phyloP scores from a whole-genome alignment of 2,329 filamentous ascomycete species.

The Madurella mycetomatis region DNA sequence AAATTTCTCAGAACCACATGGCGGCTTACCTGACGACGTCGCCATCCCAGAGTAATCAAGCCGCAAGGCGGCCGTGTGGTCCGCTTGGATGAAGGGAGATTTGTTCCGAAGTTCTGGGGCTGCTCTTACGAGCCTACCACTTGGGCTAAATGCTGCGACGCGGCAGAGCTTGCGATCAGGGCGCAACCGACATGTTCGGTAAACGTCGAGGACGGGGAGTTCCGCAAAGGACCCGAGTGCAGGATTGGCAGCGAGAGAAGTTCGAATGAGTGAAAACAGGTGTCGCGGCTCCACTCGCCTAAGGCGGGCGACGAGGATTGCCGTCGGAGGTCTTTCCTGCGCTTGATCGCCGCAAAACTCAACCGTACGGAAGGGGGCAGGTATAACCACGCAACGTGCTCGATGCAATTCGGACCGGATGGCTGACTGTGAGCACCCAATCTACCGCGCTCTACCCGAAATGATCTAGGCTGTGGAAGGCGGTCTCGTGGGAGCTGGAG shows the following conservation, averaged over 20 bases:
- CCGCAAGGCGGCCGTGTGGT: not conserved
- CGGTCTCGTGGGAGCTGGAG: not conserved
- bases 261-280: not conserved
- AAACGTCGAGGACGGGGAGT: not conserved
- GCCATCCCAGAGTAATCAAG: not conserved
- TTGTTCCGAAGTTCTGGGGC: not conserved
- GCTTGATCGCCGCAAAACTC: no score
- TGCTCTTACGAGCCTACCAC: not conserved
- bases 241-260: not conserved
- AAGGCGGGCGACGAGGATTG: conserved; percentile 7
- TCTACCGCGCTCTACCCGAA: not conserved
- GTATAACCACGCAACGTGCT: not conserved
- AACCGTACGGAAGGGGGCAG: not conserved
- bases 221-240: not conserved
- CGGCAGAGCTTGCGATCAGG: conserved; percentile 14
- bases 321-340: not conserved
- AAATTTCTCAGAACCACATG: not conserved
- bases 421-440: not conserved
- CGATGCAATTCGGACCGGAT: not conserved
- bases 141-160: conserved; percentile 10
- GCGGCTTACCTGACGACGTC: conserved; percentile 11
- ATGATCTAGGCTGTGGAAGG: not conserved
- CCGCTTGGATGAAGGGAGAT: not conserved
- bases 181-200: conserved; percentile 9
- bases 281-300: conserved; percentile 11